Evolutionary conservation across 2,329 filamentous ascomycete genomes (phyloP), one percentile per base, ranked within the genome.

Genomic region (Cladophialophora immunda): DNA sequence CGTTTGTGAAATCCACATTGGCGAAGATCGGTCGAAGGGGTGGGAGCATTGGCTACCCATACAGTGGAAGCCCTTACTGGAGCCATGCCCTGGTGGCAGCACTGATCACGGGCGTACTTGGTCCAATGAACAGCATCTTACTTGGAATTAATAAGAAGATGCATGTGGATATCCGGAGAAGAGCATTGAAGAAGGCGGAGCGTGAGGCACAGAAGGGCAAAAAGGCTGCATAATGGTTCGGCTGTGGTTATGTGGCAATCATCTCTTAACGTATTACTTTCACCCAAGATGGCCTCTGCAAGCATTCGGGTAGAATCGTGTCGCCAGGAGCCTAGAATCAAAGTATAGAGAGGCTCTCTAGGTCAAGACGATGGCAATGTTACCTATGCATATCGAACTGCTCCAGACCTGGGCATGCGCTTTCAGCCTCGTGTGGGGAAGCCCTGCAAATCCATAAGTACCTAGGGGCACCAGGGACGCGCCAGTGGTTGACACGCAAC

Each of bases 51-150:
- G 86, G 87, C 13, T 91, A 93, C 65, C 88, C 91, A 5, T 90
- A 91, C 80, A 97, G 92, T 38, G 94, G 92, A 75, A 96, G 93
- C 2, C 96, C 95, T 0, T 97, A 90, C 83, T 98, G 94, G 94
- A 91, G 87, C 71, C 95, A 99, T 79, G 92, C 90, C 0, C 77
- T 96, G 62, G 91, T 97, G 89, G 90, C 94, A 71, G 97, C 92
- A 90, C 87, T 88, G 64, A 83, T 97, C 62, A 84, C 84, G 2
- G 70, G 70, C 64, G 82, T 90, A 58, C 78, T 86, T 41, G 89
- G 89, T 0, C 80, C 86, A 50, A 86, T 87, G 78, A 86, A 82
- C 73, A 78, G 79, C 30, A 76, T 86, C 38, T 83, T 89, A n/a
- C 78, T 91, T 54, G 80, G 81, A 13, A 80, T 87, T 73, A 92